Conservation (phyloP, 164 flowering plant genomes). For the Magnolia kwangsiensis region DNA sequence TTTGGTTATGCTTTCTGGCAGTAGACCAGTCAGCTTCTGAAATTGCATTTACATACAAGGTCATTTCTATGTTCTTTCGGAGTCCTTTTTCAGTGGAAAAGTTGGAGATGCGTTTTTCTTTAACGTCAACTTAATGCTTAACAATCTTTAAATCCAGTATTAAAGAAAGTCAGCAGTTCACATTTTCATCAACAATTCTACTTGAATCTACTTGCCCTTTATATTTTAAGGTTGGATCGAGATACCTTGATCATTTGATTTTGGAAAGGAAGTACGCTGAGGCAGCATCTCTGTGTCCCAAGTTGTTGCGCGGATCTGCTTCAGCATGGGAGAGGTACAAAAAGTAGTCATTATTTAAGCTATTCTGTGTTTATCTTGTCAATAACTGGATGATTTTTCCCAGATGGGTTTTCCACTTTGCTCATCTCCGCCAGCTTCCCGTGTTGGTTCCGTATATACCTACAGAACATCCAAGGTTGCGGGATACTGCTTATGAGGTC, state of each 20-base stretch:
- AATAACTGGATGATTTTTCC: conserved; percentile 16
- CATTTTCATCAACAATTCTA: not conserved
- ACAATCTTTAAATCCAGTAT: too few relatives aligned
- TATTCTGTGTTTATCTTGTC: not conserved
- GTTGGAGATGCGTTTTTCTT: not conserved
- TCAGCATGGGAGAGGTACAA: conserved; percentile 98
- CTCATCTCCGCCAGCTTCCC: conserved; percentile 97
- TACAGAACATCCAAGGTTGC: conserved; percentile 79
- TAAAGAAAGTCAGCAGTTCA: not conserved
- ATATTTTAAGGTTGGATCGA: conserved; percentile 71
- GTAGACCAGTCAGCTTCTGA: not conserved
- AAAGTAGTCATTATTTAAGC: not conserved
- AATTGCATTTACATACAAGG: not conserved
- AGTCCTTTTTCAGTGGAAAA: not conserved
- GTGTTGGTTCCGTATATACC: conserved; percentile 90
- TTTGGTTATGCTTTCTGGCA: not conserved
- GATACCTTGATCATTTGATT: conserved; percentile 96
- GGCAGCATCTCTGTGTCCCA: conserved; percentile 96
- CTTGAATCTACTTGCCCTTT: conserved; percentile 1
- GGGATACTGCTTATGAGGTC: conserved; percentile 98
- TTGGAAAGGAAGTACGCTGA: conserved; percentile 94
- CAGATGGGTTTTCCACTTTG: conserved; percentile 99
- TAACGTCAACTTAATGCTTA: too few relatives aligned
- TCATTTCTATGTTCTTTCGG: not conserved
- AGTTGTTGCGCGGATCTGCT: conserved; percentile 88